phyloP scores from a whole-genome alignment of 2,329 filamentous ascomycete genomes.

The Curvularia sp. region DNA sequence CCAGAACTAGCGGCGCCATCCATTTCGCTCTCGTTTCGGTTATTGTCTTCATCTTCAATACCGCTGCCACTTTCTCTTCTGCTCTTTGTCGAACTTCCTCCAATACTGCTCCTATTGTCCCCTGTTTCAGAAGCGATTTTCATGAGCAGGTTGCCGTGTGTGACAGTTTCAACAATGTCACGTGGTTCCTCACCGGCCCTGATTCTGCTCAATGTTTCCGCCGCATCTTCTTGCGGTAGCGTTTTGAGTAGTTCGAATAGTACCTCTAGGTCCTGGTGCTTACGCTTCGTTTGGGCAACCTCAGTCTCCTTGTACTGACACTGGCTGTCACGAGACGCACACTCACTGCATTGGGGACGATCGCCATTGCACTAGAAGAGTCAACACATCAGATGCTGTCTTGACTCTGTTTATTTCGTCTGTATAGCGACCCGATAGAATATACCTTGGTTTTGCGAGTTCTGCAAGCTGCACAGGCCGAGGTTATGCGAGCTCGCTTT shows the following conservation, averaged over 20 bases:
- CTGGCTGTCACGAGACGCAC: conserved; percentile 16
- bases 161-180: conserved; percentile 25
- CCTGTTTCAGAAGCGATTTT: conserved; percentile 16
- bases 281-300: conserved; percentile 21
- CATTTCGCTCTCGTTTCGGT: neutral
- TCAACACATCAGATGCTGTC: conserved; percentile 7
- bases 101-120: neutral
- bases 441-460: conserved; percentile 30
- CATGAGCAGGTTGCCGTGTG: conserved; percentile 26
- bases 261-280: conserved; percentile 23
- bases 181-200: conserved; percentile 24
- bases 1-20: neutral
- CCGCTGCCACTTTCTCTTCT: conserved; percentile 1
- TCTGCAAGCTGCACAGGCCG: conserved; percentile 29
- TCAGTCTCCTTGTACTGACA: conserved; percentile 29
- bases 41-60: neutral
- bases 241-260: conserved; percentile 24
- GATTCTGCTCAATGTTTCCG: conserved; percentile 19
- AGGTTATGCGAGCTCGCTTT: conserved; percentile 23
- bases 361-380: conserved; percentile 25
- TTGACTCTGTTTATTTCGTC: neutral
- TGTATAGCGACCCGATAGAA: neutral
- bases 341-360: conserved; percentile 27
- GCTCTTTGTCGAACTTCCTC: neutral
- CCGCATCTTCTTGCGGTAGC: conserved; percentile 20